A percentile compares a stretch with the other conserved stretches of the same genome.
Conservation (phyloP, 441 rosid species). For the Adansonia madagascariensis region DNA sequence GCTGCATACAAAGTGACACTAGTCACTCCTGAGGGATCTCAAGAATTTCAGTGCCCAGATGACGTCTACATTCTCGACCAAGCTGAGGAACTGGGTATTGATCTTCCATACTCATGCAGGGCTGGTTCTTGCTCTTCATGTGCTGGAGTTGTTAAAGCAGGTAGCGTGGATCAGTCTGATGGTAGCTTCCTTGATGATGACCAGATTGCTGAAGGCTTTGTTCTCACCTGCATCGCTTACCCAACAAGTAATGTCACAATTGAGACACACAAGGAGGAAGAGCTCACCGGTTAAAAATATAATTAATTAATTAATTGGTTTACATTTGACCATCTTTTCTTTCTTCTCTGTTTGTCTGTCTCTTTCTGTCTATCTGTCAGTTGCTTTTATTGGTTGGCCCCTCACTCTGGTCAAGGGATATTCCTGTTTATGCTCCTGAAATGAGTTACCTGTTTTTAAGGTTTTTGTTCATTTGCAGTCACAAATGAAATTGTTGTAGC, state of each 20-base stretch:
- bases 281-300: slow-evolving; percentile 37
- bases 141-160: slow-evolving; percentile 60
- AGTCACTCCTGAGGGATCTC: slow-evolving; percentile 66
- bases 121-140: slow-evolving; percentile 95
- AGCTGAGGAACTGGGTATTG: slow-evolving; percentile 69
- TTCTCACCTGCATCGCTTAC: slow-evolving; percentile 84
- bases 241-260: slow-evolving; percentile 58
- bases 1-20: slow-evolving; percentile 76
- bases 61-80: slow-evolving; percentile 70
- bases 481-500: slow-evolving; percentile 16
- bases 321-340: not conserved
- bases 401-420: slow-evolving; percentile 3
- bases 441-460: not conserved
- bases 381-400: not conserved
- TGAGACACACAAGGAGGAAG: slow-evolving; percentile 94
- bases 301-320: too few relatives aligned
- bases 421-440: not conserved
- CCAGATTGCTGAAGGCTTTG: slow-evolving; percentile 63
- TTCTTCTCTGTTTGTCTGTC: not conserved
- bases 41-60: slow-evolving; percentile 54
- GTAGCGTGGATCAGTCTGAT: slow-evolving; percentile 77
- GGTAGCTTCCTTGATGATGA: slow-evolving; percentile 87
- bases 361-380: too few relatives aligned
- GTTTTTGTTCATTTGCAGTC: slow-evolving; percentile 24
- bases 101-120: slow-evolving; percentile 93